These are phyloP conservation scores for Pleurotus citrinopileatus DNA, from an alignment of 768 basidiomycete genomes.

Conservation along the genomic window DNA sequence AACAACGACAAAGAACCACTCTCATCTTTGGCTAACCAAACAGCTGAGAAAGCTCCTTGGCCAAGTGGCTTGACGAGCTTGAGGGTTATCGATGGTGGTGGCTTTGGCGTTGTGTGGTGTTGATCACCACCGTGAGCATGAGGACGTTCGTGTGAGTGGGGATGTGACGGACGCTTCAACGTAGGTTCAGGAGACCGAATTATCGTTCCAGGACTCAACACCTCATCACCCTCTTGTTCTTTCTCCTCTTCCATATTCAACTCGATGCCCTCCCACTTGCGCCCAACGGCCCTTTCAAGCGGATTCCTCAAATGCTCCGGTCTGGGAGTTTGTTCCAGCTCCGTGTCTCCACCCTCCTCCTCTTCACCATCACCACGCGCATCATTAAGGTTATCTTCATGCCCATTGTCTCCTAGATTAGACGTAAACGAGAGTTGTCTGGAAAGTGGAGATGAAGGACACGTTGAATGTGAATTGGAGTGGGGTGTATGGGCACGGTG, in stretches of 20 bases:
- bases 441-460: conserved; percentile 1
- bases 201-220: conserved; percentile 20
- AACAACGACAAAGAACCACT: conserved; percentile 29
- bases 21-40: conserved; percentile 68
- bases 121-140: too few species aligned
- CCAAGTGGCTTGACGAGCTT: conserved; percentile 57
- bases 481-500: neutral
- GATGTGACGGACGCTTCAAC: conserved; percentile 14
- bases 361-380: too few species aligned
- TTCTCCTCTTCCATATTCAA: conserved; percentile 12
- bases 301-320: neutral
- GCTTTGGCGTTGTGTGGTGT: too few species aligned
- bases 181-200: conserved; percentile 17
- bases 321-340: neutral
- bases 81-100: conserved; percentile 30
- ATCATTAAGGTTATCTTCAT: neutral
- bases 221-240: conserved; percentile 21
- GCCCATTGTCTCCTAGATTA: neutral
- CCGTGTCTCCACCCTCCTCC: too few species aligned
- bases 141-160: conserved; percentile 13
- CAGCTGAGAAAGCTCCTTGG: conserved; percentile 70
- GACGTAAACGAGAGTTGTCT: conserved; percentile 4
- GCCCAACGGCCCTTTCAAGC: neutral
- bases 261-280: neutral
- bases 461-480: neutral